A percentile compares a stretch with the other conserved stretches of the same genome.
phyloP scores from a whole-genome alignment of 768 basidiomycete genomes.

The Cyclocybe cylindracea region DNA sequence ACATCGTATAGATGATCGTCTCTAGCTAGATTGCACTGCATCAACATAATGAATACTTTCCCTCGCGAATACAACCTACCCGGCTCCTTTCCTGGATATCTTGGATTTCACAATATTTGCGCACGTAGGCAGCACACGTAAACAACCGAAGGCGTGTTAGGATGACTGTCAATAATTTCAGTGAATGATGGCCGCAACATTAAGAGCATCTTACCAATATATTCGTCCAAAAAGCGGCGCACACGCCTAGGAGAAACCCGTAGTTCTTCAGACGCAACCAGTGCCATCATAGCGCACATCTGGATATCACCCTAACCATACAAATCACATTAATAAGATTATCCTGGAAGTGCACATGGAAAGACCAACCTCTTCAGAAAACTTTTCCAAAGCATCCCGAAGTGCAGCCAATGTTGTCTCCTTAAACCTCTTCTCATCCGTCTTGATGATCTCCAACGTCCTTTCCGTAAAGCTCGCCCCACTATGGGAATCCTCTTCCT shows the following conservation, averaged over 20 bases:
- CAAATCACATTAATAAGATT: background rate
- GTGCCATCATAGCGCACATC: constrained; percentile 71
- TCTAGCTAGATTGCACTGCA: constrained; percentile 49
- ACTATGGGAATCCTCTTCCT: constrained; percentile 6
- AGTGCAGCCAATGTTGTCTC: constrained; percentile 61
- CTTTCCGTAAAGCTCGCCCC: constrained; percentile 29
- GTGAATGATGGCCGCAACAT: background rate
- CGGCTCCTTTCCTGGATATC: constrained; percentile 53
- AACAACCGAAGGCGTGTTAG: constrained; percentile 63
- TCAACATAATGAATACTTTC: background rate
- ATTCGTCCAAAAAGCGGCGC: constrained; percentile 63
- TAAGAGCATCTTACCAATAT: constrained; percentile 56
- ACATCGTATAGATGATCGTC: constrained; percentile 70
- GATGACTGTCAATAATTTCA: constrained; percentile 44
- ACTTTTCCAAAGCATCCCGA: constrained; percentile 56
- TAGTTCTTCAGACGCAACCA: constrained; percentile 64
- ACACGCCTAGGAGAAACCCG: constrained; percentile 42
- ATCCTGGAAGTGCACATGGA: background rate
- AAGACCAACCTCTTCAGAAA: constrained; percentile 56
- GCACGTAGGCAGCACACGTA: constrained; percentile 71
- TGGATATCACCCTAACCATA: constrained; percentile 70
- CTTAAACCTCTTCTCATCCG: constrained; percentile 51
- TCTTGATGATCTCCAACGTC: constrained; percentile 41
- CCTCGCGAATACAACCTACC: constrained; percentile 35
- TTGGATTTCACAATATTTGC: constrained; percentile 59